Evolutionary conservation across 2,329 filamentous ascomycete genomes (phyloP).

Genomic region (Trichothecium sympodiale): DNA sequence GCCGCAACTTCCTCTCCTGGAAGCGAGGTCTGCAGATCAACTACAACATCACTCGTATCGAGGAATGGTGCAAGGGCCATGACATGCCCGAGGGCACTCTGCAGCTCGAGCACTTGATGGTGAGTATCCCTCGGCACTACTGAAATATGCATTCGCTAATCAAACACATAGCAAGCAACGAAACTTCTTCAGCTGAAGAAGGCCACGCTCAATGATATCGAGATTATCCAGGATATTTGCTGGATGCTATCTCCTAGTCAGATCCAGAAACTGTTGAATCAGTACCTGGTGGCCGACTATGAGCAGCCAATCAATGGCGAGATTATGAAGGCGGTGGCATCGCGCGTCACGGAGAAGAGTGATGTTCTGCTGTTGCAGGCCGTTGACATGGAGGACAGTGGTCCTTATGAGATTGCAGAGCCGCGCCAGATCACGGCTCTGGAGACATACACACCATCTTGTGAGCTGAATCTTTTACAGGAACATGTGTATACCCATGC

Average conservation of each 20-base stretch:
- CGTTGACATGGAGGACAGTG: conserved; percentile 98
- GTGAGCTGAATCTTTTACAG: conserved; percentile 51
- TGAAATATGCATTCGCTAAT: conserved; percentile 14
- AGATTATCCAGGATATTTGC: conserved; percentile 99
- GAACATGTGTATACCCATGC: conserved; percentile 17
- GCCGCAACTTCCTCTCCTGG: conserved; percentile 97
- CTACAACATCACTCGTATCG: conserved; percentile 98
- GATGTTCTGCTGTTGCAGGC: conserved; percentile 88
- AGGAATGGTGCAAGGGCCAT: conserved; percentile 99
- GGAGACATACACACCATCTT: conserved; percentile 96
- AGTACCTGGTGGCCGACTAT: conserved; percentile 97
- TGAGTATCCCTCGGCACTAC: conserved; percentile 22
- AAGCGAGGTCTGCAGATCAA: conserved; percentile 99
- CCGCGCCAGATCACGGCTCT: conserved; percentile 90
- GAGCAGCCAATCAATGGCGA: conserved; percentile 99
- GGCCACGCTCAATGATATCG: conserved; percentile 95
- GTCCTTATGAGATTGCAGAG: conserved; percentile 96
- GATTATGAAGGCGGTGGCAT: conserved; percentile 99
- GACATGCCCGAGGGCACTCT: conserved; percentile 98
- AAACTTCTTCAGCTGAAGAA: conserved; percentile 98
- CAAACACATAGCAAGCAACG: conserved; percentile 65
- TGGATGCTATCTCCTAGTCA: conserved; percentile 99
- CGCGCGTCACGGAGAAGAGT: conserved; percentile 93
- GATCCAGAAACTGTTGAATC: conserved; percentile 97
- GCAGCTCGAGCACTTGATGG: conserved; percentile 96